A percentile compares a stretch with the other conserved stretches of the same genome.
These are phyloP conservation scores for Globisporangium splendens DNA, from an alignment of 352 stramenopile genomes.

Conservation along the genomic window DNA sequence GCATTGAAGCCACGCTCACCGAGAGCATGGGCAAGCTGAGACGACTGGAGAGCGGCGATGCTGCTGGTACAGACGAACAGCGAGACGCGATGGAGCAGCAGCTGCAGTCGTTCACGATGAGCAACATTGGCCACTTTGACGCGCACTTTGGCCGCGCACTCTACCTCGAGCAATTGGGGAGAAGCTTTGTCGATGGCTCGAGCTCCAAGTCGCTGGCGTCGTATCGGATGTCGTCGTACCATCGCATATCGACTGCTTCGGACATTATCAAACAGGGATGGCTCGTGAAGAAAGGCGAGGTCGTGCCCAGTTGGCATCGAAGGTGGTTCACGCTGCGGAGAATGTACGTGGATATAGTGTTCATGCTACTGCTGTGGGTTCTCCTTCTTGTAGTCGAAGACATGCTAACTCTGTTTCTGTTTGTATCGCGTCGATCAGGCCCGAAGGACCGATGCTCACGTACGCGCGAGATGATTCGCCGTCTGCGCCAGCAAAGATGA, in stretches of 20 bases:
- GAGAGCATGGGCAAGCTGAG: constrained; percentile 40
- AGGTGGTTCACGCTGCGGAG: constrained; percentile 76
- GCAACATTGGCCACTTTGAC: constrained; percentile 62
- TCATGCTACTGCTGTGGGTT: neutral
- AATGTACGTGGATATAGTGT: constrained; percentile 33
- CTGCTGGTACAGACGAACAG: constrained; percentile 8
- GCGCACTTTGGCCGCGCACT: constrained; percentile 63
- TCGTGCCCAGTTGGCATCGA: constrained; percentile 76
- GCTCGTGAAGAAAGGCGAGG: constrained; percentile 73
- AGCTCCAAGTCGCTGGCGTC: constrained; percentile 57
- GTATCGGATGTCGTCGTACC: constrained; percentile 65
- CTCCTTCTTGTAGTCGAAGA: neutral
- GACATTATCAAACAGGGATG: constrained; percentile 64
- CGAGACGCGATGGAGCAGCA: constrained; percentile 22
- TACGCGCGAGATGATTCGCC: constrained; percentile 69
- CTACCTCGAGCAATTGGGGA: constrained; percentile 66
- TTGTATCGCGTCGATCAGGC: constrained; percentile 19
- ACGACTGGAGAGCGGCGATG: constrained; percentile 20
- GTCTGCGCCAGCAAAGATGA: constrained; percentile 52
- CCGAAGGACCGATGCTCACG: constrained; percentile 71
- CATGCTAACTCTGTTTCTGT: neutral
- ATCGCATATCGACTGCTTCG: constrained; percentile 42
- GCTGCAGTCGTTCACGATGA: constrained; percentile 51
- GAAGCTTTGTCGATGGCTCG: constrained; percentile 57
- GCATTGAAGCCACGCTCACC: constrained; percentile 59